Evolutionary conservation across 2,329 filamentous ascomycete species (phyloP).

Genomic region (Aureobasidium zeae): DNA sequence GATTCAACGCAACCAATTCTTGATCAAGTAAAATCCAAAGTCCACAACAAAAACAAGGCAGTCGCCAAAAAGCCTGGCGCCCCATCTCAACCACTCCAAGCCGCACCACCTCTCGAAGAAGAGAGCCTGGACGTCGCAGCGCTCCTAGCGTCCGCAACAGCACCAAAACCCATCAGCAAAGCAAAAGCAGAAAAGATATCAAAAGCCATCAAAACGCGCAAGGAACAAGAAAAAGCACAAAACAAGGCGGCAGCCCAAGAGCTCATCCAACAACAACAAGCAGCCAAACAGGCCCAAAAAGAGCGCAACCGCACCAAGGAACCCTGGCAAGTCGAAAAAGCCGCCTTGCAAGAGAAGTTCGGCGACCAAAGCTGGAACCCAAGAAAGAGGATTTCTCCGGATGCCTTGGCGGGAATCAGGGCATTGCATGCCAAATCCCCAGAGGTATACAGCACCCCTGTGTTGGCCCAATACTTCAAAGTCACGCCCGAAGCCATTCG

Average conservation of each 20-base stretch:
- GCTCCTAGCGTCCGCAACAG: conserved; percentile 11
- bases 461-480: conserved; percentile 69
- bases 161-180: neutral
- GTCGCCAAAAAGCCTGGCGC: conserved; percentile 3
- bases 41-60: neutral
- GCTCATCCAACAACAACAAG: neutral
- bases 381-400: conserved; percentile 78
- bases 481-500: conserved; percentile 82
- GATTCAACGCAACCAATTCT: neutral
- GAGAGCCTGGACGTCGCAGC: conserved; percentile 3
- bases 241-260: conserved; percentile 13
- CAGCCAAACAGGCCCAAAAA: conserved; percentile 7
- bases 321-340: conserved; percentile 68
- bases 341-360: conserved; percentile 67
- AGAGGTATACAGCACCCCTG: conserved; percentile 61
- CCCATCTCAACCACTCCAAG: conserved; percentile 1
- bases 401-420: conserved; percentile 82
- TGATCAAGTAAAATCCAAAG: neutral
- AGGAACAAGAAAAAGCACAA: conserved; percentile 13
- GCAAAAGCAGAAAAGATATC: conserved; percentile 5
- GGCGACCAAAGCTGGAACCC: conserved; percentile 68
- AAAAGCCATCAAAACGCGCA: conserved; percentile 3
- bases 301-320: conserved; percentile 28
- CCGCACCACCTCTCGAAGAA: neutral
- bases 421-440: conserved; percentile 71